Base-by-base conservation (phyloP, 306 rosid genomes). In the Acacia melanoxylon region DNA sequence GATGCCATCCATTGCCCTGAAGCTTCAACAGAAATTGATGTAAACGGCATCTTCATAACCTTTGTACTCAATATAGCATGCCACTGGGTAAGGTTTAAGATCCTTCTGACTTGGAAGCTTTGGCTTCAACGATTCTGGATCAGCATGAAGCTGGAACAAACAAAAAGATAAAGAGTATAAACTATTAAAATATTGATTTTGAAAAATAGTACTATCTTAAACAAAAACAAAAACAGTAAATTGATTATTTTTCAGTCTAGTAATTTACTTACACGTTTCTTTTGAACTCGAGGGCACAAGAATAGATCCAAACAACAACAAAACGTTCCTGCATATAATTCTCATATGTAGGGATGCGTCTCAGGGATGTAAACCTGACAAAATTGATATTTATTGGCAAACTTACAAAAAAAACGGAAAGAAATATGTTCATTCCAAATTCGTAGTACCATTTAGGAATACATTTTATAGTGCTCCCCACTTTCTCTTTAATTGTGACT, bases 1-100 rank as follows among this genome's bases (percentile, higher is more conserved):
- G 98, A 95, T 81, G 98, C 99, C 91, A 95, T 86, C 99, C 98
- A 92, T 84, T 93, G 96, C 68, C 99, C 97, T 8, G 95, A 91
- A 77, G 95, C 78, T 75, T 92, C 96, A 27, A 88, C 79, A 29
- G 98, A 92, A 76, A 95, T 84, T 78, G 98, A 95, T 73, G 92
- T 80, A 80, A 80, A 95, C 99, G 54, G 91, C 93, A 82, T 85
- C 99, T 58, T 83, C 86, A 71, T 93, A 98, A 81, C 99, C 98
- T 89, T 81, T 91, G 81, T 89, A 95, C 86, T 95, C 97, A 27
- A 92, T 88, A 86, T 86, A 95, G 81, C 98, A 90, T 54, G 89
- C 52, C 54, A 65, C 86, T 17, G 98, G 99, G 67, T 92, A 95
- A 76, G 99, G 99, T 72, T 85, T 91, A 74, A 95, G 99, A 87